phyloP scores from a whole-genome alignment of 2,329 filamentous ascomycete genomes.

The Aspergillus pseudoglaucus region DNA sequence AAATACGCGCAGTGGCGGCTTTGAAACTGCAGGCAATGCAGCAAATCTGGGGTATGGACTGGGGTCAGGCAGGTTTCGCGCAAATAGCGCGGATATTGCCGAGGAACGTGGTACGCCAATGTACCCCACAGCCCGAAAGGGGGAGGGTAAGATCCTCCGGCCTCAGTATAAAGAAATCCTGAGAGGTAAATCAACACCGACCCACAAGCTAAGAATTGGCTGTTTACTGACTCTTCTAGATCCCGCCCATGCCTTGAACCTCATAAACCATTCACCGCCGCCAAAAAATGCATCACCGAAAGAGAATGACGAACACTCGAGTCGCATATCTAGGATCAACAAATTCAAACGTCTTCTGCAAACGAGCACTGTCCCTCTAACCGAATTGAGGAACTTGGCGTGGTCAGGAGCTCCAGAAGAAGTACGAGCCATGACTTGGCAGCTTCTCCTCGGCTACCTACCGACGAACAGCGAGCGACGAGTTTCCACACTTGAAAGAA shows the following conservation, averaged over 20 bases:
- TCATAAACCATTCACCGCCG: constrained; percentile 79
- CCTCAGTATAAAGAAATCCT: constrained; percentile 98
- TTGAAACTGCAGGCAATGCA: constrained; percentile 10
- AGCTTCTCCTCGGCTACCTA: constrained; percentile 87
- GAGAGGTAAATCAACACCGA: constrained; percentile 45
- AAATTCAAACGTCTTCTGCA: constrained; percentile 97
- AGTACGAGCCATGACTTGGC: constrained; percentile 98
- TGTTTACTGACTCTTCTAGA: constrained; percentile 30
- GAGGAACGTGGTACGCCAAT: constrained; percentile 75
- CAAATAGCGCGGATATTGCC: constrained; percentile 89
- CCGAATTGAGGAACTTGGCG: constrained; percentile 75
- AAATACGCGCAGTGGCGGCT: background rate
- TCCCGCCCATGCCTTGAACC: constrained; percentile 87
- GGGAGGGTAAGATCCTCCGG: constrained; percentile 87
- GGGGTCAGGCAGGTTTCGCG: constrained; percentile 54
- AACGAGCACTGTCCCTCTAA: constrained; percentile 77
- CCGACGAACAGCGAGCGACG: constrained; percentile 94
- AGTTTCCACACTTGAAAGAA: constrained; percentile 82
- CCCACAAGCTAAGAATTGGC: background rate
- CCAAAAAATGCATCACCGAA: constrained; percentile 70
- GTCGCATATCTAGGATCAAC: constrained; percentile 88
- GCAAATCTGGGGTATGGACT: constrained; percentile 25
- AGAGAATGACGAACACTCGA: constrained; percentile 77
- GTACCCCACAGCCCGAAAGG: constrained; percentile 83
- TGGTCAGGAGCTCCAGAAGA: constrained; percentile 95